Conservation (phyloP, 1,284 basidiomycete species). For the Apiotrichum montevideense region DNA sequence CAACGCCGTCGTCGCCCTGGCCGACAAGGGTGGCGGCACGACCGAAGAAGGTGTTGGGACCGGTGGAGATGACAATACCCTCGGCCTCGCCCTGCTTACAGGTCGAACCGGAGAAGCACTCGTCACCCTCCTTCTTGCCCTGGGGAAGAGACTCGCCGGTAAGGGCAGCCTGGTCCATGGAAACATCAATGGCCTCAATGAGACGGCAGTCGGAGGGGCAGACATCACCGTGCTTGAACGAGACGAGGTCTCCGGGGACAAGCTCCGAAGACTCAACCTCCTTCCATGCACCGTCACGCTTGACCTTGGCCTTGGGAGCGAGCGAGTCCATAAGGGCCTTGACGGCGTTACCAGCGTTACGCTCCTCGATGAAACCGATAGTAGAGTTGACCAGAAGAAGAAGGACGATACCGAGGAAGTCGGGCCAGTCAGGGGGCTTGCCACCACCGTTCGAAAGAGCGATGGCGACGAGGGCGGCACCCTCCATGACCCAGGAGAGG, state of each 20-base stretch:
- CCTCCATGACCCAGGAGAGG: slow-evolving; percentile 99
- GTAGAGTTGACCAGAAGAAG: slow-evolving; percentile 90
- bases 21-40: slow-evolving; percentile 91
- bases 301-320: slow-evolving; percentile 91
- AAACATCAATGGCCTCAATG: slow-evolving; percentile 88
- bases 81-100: slow-evolving; percentile 97
- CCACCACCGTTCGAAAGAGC: slow-evolving; percentile 85
- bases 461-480: slow-evolving; percentile 91
- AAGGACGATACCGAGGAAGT: slow-evolving; percentile 93
- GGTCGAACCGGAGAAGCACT: slow-evolving; percentile 95
- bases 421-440: slow-evolving; percentile 86
- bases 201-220: slow-evolving; percentile 94
- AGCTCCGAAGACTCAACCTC: slow-evolving; percentile 84
- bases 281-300: slow-evolving; percentile 71
- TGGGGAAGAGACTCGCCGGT: slow-evolving; percentile 92
- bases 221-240: slow-evolving; percentile 97
- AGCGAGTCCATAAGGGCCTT: slow-evolving; percentile 99
- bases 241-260: slow-evolving; percentile 87
- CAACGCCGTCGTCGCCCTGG: slow-evolving; percentile 89
- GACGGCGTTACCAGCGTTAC: slow-evolving; percentile 94
- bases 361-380: slow-evolving; percentile 98
- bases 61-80: slow-evolving; percentile 93
- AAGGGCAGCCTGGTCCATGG: slow-evolving; percentile 92
- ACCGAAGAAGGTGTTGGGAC: slow-evolving; percentile 93
- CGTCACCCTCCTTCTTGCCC: slow-evolving; percentile 83